Percentiles rank a stretch among this genome's conserved stretches.
These are phyloP conservation scores for Phytophthora hybrid DNA, from an alignment of 352 stramenopile genomes.

Conservation along the genomic window DNA sequence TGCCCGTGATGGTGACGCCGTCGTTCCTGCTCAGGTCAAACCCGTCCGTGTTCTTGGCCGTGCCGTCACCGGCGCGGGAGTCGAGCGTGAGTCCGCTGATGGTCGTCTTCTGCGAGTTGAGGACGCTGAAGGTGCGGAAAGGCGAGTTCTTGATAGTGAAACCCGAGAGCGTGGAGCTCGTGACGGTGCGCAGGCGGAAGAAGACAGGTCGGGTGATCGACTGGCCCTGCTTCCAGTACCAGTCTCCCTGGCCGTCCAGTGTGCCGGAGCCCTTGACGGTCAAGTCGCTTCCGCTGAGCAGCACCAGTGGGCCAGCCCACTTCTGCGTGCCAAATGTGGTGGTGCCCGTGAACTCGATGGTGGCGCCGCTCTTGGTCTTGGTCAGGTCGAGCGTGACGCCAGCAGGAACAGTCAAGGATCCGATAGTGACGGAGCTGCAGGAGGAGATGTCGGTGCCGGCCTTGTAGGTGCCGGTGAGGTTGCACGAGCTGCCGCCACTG, in stretches of 20 bases:
- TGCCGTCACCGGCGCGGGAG: background rate
- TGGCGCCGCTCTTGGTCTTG: slow-evolving; percentile 20
- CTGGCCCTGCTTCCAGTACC: slow-evolving; percentile 44
- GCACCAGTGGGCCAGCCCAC: slow-evolving; percentile 6
- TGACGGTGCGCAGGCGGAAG: slow-evolving; percentile 18
- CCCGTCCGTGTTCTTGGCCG: slow-evolving; percentile 2
- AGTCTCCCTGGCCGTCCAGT: slow-evolving; percentile 41
- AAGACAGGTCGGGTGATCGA: slow-evolving; percentile 37
- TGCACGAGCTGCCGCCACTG: slow-evolving; percentile 18
- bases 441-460: slow-evolving; percentile 25
- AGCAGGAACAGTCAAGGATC: slow-evolving; percentile 32
- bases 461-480: slow-evolving; percentile 41
- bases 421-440: slow-evolving; percentile 34
- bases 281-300: background rate
- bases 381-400: slow-evolving; percentile 42
- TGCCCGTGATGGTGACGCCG: slow-evolving; percentile 2
- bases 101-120: slow-evolving; percentile 20
- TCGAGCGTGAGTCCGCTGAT: slow-evolving; percentile 11
- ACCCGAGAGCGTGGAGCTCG: background rate
- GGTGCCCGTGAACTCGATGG: slow-evolving; percentile 16
- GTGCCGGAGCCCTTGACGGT: slow-evolving; percentile 37
- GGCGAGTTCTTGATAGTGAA: slow-evolving; percentile 16
- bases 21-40: slow-evolving; percentile 3
- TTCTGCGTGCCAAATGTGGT: background rate
- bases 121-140: slow-evolving; percentile 22